Evolutionary conservation across 2,329 filamentous ascomycete species (phyloP).

Genomic region (Penicillium corylophilum): DNA sequence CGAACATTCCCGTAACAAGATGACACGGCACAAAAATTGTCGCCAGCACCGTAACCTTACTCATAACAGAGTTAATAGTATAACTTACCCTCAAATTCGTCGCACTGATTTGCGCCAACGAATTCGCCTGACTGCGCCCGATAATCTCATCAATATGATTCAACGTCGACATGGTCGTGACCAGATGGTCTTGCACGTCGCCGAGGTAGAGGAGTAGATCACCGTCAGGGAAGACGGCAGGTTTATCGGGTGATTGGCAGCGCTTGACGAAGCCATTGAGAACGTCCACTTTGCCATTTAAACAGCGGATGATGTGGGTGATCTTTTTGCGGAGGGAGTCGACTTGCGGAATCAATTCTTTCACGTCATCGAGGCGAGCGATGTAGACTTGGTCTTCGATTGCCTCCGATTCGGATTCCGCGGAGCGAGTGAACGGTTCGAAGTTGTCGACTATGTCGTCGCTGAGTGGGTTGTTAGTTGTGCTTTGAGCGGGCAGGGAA

Average conservation of each 20-base stretch:
- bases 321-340: conserved; percentile 88
- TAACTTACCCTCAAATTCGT: conserved; percentile 86
- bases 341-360: conserved; percentile 78
- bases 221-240: conserved; percentile 86
- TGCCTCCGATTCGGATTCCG: conserved; percentile 80
- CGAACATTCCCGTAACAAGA: conserved; percentile 66
- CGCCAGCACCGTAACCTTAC: conserved; percentile 90
- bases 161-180: conserved; percentile 95
- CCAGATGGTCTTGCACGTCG: conserved; percentile 97
- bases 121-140: conserved; percentile 87
- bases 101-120: conserved; percentile 87
- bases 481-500: neutral
- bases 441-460: conserved; percentile 97
- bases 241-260: conserved; percentile 78
- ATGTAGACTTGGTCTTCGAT: conserved; percentile 97
- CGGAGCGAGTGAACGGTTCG: conserved; percentile 77
- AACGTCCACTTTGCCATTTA: conserved; percentile 93
- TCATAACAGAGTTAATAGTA: conserved; percentile 78
- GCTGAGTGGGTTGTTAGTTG: conserved; percentile 43
- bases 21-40: conserved; percentile 93
- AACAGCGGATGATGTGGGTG: conserved; percentile 81
- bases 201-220: conserved; percentile 93
- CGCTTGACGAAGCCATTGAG: conserved; percentile 95
- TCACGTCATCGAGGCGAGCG: conserved; percentile 78
- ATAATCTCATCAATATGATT: conserved; percentile 96